Evolutionary conservation across 345 rosid species (phyloP), one percentile per base, ranked within the genome.

Genomic region (Ceriops tagal): DNA sequence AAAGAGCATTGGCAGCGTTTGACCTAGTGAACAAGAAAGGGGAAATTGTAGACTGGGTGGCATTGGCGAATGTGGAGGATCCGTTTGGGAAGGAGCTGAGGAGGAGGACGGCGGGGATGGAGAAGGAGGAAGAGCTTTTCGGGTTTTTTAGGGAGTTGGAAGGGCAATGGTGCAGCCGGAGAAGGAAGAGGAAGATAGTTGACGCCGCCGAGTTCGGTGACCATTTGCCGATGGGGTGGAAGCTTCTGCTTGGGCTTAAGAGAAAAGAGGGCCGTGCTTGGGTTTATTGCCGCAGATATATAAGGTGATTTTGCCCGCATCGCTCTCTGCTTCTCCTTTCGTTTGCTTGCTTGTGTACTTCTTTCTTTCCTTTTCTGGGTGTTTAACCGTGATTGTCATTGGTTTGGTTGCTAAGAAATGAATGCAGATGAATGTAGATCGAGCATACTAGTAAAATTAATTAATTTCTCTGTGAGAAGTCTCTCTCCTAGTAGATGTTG

Each of bases 151-250:
- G 82, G 67, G 83, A 80, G 39, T 69, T 86, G 75, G 88, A 82
- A 37, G 92, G 92, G 68, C 84, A 86, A 19, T 88, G 96, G 92
- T 89, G 96, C 39, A 86, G 92, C 65, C 78, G 92, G 84, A 84
- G 96, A 84, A 88, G 82, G 83, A 90, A 78, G 81, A 84, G 96
- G 84, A 90, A 80, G 85, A 82, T 90, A 74, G 88, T 90, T 3
- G 92, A 90, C 75, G 96, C 96, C 6, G 9, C 75, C 43, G 66
- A 80, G 56, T 81, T 89, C 11, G 92, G 92, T 24, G 84, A 83
- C 47, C 52, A 53, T 8, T 78, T 89, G 80, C 96, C 92, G 0
- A 57, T 80, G 52, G 92, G 89, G 49, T 87, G 96, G 96, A 89
- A 84, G 88, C 84, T 89, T 13, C 64, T 86, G 73, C 87, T 89